Conservation (phyloP, 345 rosid species). For the Triadica sebifera region DNA sequence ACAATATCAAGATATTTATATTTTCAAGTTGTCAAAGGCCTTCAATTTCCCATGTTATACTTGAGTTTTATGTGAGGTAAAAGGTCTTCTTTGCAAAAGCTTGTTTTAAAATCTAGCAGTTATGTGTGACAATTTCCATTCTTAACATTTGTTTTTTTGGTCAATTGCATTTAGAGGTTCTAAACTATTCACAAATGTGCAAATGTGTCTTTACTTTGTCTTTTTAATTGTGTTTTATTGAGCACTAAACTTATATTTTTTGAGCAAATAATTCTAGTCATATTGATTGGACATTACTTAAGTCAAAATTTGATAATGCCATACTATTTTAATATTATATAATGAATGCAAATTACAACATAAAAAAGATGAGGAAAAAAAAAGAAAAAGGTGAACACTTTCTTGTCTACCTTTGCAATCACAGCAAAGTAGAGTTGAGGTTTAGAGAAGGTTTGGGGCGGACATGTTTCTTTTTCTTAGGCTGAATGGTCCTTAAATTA, state of each 20-base stretch:
- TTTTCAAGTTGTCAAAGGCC: conserved; percentile 10
- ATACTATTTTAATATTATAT: too few species aligned
- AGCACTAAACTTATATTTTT: neutral
- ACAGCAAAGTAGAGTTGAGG: neutral
- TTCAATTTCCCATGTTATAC: conserved; percentile 1
- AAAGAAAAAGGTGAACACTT: too few species aligned
- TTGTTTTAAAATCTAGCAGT: too few species aligned
- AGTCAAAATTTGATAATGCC: too few species aligned
- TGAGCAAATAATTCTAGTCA: neutral
- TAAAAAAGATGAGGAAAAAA: too few species aligned
- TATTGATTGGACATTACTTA: neutral
- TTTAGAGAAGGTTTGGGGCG: too few species aligned
- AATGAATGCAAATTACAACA: too few species aligned
- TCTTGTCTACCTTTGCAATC: too few species aligned
- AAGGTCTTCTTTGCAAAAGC: too few species aligned
- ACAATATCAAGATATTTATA: conserved; percentile 7
- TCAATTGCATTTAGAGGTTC: neutral
- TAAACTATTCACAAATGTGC: neutral
- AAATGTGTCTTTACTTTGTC: neutral
- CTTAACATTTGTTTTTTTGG: neutral
- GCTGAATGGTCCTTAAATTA: too few species aligned
- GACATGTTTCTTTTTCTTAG: neutral
- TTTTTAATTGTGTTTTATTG: neutral
- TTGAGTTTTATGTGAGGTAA: conserved; percentile 9
- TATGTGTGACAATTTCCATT: too few species aligned